Base-by-base conservation (phyloP, 2,329 filamentous ascomycete species). In the Plectosphaerella sp. region DNA sequence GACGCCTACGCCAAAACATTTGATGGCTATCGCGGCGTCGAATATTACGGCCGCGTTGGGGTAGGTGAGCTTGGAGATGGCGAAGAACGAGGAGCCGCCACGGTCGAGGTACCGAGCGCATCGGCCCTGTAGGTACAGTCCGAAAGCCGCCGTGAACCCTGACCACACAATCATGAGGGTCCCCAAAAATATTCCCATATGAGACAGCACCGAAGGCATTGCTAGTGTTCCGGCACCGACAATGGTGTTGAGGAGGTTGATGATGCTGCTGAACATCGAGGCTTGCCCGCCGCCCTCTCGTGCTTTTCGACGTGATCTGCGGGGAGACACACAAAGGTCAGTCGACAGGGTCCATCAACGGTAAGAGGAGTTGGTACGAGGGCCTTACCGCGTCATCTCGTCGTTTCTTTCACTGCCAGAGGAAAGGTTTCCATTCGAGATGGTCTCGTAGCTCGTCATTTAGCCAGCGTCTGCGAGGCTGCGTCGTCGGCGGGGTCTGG, bases 221-320 rank as follows among this genome's bases (percentile, higher is more conserved):
- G 93, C 94, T 42, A 99, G 83, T 2, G 95, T 92, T 50, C 94
- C 94, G 36, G 94, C 93, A 52, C 94, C 94, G 58, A 99, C 84
- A 64, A 99, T 99, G 16, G 94, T 99, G 71, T 99, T 99, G 58
- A 97, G 79, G 58, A 99, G 78, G 69, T 99, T 99, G 72, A 97
- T 88, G 59, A 94, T 88, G 67, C 92, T 96, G 73, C 91, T 96
- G 50, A 87, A 70, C 84, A 89, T 96, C 61, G 89, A 88, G 61
- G 94, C 94, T 65, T 92, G 83, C 51, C 94, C 92, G 54, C 87
- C 87, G 52, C 78, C 81, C 69, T 88, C 84, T 62, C 87, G 85
- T 57, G 79, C 82, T 64, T 84, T 76, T 60, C 78, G 74, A 67
- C 84, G 81, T 64, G 71, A 69, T 69, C 80, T 81, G 55, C 41